Evolutionary conservation across 768 basidiomycete species (phyloP).

Genomic region (Fomitopsis pulvina): DNA sequence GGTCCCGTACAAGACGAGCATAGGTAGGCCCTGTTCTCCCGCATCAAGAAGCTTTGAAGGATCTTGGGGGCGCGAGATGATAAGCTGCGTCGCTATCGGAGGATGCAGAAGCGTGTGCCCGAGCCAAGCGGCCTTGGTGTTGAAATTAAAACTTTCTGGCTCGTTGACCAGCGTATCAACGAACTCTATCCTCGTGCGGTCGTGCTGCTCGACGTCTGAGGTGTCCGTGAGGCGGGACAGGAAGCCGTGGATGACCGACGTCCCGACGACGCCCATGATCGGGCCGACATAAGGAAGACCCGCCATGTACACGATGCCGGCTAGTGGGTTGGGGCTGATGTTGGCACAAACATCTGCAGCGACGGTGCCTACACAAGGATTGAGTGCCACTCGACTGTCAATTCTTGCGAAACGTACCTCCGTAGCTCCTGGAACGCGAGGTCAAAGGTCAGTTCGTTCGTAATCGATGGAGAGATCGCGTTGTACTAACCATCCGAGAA

Average conservation of each 20-base stretch:
- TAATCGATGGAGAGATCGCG: background rate
- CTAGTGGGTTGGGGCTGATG: slow-evolving; percentile 5
- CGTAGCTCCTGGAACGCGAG: background rate
- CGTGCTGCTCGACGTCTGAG: slow-evolving; percentile 6
- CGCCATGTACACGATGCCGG: slow-evolving; percentile 15
- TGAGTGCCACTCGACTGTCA: background rate
- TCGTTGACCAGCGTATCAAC: slow-evolving; percentile 10
- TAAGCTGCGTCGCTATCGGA: background rate
- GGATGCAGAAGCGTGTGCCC: slow-evolving; percentile 11
- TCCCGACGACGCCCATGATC: slow-evolving; percentile 7
- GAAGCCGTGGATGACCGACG: slow-evolving; percentile 7
- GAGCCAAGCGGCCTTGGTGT: background rate
- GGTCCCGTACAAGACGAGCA: slow-evolving; percentile 11
- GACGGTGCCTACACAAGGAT: slow-evolving; percentile 9
- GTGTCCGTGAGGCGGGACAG: slow-evolving; percentile 6
- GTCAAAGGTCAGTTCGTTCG: background rate
- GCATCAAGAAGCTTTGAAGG: slow-evolving; percentile 10
- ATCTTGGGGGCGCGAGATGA: slow-evolving; percentile 11
- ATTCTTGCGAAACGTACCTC: background rate
- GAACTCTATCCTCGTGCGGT: slow-evolving; percentile 11
- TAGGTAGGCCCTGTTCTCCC: slow-evolving; percentile 10
- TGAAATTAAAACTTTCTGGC: background rate
- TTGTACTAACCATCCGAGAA: slow-evolving; percentile 17
- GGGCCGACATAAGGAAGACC: slow-evolving; percentile 11
- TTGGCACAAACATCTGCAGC: slow-evolving; percentile 14